Conservation (phyloP, 1,139 yeast species). For the Hanseniaspora gamundiae region DNA sequence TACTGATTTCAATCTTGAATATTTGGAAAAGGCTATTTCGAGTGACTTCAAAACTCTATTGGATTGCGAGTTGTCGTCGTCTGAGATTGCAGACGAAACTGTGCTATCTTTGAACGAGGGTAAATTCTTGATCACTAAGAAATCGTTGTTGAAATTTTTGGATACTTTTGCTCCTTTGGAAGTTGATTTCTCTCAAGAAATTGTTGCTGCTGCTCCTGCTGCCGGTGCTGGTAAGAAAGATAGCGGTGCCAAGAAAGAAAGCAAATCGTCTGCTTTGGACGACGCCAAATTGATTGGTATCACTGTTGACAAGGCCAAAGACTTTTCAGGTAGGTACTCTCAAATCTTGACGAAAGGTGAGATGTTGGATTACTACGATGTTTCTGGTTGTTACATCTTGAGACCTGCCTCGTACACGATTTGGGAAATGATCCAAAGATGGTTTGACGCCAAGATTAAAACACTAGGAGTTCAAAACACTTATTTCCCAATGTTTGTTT, state of each 20-base stretch:
- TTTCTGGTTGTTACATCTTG: constrained; percentile 95
- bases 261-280: constrained; percentile 45
- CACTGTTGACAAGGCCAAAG: constrained; percentile 83
- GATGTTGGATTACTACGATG: constrained; percentile 96
- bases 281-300: constrained; percentile 94
- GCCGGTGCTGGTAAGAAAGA: constrained; percentile 18
- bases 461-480: constrained; percentile 86
- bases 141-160: constrained; percentile 44
- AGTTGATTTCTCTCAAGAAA: constrained; percentile 45
- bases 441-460: constrained; percentile 74
- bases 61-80: constrained; percentile 41
- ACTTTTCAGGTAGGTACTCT: constrained; percentile 95
- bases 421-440: constrained; percentile 90
- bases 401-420: constrained; percentile 91
- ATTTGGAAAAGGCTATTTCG: constrained; percentile 40
- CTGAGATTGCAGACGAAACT: constrained; percentile 22
- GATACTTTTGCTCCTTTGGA: constrained; percentile 41
- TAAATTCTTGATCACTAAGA: constrained; percentile 40
- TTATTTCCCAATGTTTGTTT: constrained; percentile 98
- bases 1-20: constrained; percentile 56
- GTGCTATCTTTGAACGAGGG: constrained; percentile 46
- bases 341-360: constrained; percentile 94
- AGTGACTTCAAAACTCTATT: constrained; percentile 56
- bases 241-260: constrained; percentile 15
- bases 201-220: constrained; percentile 32